These are phyloP conservation scores for Sphaerulina vaccinii DNA, from an alignment of 2,329 filamentous ascomycete genomes.

Conservation along the genomic window DNA sequence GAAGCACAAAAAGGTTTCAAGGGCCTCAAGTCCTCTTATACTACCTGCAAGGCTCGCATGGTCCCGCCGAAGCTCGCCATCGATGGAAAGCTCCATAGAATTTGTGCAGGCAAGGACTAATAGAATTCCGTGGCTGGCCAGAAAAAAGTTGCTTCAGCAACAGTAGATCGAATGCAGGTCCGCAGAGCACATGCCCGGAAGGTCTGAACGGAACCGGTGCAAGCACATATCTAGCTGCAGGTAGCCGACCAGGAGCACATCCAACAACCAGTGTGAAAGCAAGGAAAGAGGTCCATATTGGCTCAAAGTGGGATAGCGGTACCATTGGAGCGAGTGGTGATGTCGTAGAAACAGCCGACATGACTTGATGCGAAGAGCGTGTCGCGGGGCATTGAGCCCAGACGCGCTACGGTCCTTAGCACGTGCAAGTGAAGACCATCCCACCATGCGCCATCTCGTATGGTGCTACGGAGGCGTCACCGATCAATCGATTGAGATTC, in stretches of 20 bases:
- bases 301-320: constrained; percentile 12
- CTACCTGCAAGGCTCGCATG: background rate
- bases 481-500: constrained; percentile 4
- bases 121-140: constrained; percentile 9
- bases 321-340: constrained; percentile 12
- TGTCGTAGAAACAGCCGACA: constrained; percentile 15
- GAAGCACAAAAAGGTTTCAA: background rate
- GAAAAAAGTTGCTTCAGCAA: constrained; percentile 11
- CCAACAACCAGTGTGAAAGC: constrained; percentile 6
- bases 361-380: constrained; percentile 13
- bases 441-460: background rate
- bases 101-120: constrained; percentile 7
- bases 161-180: constrained; percentile 14
- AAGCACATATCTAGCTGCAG: constrained; percentile 14
- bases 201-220: constrained; percentile 7
- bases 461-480: constrained; percentile 1
- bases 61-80: background rate
- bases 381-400: constrained; percentile 12
- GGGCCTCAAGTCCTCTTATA: constrained; percentile 14
- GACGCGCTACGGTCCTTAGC: constrained; percentile 3
- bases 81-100: background rate
- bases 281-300: constrained; percentile 3
- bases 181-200: constrained; percentile 12
- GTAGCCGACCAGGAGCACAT: constrained; percentile 13
- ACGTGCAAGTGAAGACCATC: constrained; percentile 11